Conservation (phyloP, 495 filamentous ascomycete species). For the Clohesyomyces aquaticus region DNA sequence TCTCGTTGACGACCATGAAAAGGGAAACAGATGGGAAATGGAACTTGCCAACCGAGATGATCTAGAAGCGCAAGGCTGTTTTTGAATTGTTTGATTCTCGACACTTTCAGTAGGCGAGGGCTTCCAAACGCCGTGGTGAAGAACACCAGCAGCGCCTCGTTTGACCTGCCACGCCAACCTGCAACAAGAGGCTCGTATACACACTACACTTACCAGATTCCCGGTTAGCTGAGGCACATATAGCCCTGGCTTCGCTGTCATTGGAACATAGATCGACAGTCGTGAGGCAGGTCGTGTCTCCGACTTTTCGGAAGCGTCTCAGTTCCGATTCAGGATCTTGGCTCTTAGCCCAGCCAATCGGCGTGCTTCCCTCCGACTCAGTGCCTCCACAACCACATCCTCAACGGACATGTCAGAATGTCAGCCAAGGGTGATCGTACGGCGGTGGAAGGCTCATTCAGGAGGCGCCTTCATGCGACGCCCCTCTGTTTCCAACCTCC, state of each 20-base stretch:
- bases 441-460: conserved; percentile 5
- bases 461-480: conserved; percentile 35
- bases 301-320: conserved; percentile 29
- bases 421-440: conserved; percentile 18
- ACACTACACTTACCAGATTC: conserved; percentile 12
- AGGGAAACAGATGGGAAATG: background rate
- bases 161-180: background rate
- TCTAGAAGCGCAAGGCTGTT: conserved; percentile 1
- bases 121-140: background rate
- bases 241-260: conserved; percentile 4
- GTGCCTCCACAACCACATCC: conserved; percentile 10
- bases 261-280: conserved; percentile 13
- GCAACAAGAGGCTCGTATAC: conserved; percentile 3
- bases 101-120: background rate
- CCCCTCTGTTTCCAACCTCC: background rate
- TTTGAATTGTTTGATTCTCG: conserved; percentile 11
- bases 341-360: conserved; percentile 26
- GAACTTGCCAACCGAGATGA: background rate
- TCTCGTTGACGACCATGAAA: background rate
- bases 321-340: conserved; percentile 1
- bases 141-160: background rate
- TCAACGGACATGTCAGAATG: background rate
- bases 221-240: conserved; percentile 1
- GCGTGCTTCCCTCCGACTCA: conserved; percentile 4
- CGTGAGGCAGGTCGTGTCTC: conserved; percentile 32